Conservation (phyloP, 305 asterid species). For the Fraxinus albicans region DNA sequence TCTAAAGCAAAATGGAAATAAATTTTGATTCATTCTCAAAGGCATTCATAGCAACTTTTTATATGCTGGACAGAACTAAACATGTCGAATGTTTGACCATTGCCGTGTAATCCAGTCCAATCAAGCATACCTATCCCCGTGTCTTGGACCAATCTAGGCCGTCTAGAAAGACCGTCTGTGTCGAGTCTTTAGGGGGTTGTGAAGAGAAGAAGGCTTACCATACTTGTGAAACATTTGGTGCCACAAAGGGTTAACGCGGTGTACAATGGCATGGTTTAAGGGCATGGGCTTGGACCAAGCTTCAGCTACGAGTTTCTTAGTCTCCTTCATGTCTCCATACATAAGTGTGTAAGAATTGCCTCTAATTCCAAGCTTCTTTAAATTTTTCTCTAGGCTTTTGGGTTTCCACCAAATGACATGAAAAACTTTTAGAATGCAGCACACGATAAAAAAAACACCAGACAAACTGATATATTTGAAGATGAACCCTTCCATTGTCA, state of each 20-base stretch:
- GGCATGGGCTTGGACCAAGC: conserved; percentile 19
- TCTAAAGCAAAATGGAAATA: not conserved
- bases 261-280: conserved; percentile 14
- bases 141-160: too few species aligned
- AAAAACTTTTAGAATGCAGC: not conserved
- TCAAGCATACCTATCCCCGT: not conserved
- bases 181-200: too few species aligned
- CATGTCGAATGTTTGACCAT: not conserved
- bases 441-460: not conserved
- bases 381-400: conserved; percentile 20
- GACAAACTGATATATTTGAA: not conserved
- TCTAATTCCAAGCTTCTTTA: conserved; percentile 17
- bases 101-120: not conserved
- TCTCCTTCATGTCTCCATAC: conserved; percentile 14
- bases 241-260: conserved; percentile 5
- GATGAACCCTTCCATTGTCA: not conserved
- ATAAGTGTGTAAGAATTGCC: conserved; percentile 27
- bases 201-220: conserved; percentile 5
- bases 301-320: not conserved
- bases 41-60: too few species aligned
- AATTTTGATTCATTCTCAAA: not conserved
- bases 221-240: conserved; percentile 11
- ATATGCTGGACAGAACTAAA: not conserved
- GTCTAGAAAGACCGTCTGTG: too few species aligned
- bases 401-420: conserved; percentile 31